Evolutionary conservation across 257 asterid genomes (phyloP).

Genomic region (Nicotiana sylvestris): DNA sequence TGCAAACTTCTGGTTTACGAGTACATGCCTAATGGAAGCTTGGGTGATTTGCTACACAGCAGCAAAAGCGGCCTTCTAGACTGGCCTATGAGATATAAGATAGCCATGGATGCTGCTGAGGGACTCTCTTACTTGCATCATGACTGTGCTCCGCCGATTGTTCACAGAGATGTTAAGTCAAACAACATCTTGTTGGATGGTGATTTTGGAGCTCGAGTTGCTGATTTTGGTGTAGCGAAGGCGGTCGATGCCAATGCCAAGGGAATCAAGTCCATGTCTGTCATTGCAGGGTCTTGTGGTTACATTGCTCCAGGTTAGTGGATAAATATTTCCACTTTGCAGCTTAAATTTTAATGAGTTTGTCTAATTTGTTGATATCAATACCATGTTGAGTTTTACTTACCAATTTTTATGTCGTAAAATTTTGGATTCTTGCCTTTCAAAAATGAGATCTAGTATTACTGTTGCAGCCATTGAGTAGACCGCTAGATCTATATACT

Average conservation of each 20-base stretch:
- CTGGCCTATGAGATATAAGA: conserved; percentile 83
- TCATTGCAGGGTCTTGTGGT: conserved; percentile 97
- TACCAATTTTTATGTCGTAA: not conserved
- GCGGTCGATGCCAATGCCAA: conserved; percentile 60
- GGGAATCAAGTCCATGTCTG: conserved; percentile 78
- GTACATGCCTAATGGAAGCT: conserved; percentile 94
- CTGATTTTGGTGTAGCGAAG: conserved; percentile 95
- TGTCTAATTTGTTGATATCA: not conserved
- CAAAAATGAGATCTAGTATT: not conserved
- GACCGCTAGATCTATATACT: not conserved
- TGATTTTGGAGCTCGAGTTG: conserved; percentile 80
- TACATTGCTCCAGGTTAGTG: conserved; percentile 90
- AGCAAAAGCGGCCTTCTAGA: conserved; percentile 68
- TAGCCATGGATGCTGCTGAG: conserved; percentile 88
- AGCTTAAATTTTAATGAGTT: not conserved
- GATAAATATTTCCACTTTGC: not conserved
- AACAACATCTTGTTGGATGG: conserved; percentile 79
- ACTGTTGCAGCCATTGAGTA: not conserved
- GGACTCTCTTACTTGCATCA: conserved; percentile 93
- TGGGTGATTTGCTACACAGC: conserved; percentile 87
- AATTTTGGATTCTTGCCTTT: not conserved
- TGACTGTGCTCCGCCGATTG: conserved; percentile 80
- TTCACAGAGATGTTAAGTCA: conserved; percentile 87
- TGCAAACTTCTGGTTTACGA: conserved; percentile 90
- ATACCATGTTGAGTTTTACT: not conserved